These are phyloP conservation scores for Pythium periplocum DNA, from an alignment of 352 stramenopile genomes.

Conservation along the genomic window DNA sequence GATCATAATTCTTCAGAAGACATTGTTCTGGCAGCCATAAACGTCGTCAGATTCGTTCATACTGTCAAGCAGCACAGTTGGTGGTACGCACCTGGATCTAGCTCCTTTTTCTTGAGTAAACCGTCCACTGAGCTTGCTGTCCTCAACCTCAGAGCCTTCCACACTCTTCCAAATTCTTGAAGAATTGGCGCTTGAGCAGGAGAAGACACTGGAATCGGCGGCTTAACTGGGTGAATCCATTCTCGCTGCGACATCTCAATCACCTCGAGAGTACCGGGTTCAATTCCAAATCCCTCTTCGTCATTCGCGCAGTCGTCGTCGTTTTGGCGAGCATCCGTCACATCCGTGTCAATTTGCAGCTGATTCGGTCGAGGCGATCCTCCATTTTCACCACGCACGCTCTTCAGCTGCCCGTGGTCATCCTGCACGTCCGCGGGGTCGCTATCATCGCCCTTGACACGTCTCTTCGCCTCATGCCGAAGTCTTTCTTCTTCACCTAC, in stretches of 20 bases:
- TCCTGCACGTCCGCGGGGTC: no score
- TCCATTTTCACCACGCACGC: no score
- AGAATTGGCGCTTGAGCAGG: slow-evolving; percentile 10
- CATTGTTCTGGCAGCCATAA: slow-evolving; percentile 18
- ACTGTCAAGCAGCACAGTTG: no score
- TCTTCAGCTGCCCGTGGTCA: no score
- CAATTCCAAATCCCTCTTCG: slow-evolving; percentile 13
- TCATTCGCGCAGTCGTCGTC: not conserved
- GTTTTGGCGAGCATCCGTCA: no score
- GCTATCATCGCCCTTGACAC: no score
- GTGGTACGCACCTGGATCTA: slow-evolving; percentile 1
- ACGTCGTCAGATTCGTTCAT: not conserved
- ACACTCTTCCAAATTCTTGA: slow-evolving; percentile 12
- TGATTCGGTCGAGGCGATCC: not conserved
- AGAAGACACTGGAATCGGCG: not conserved
- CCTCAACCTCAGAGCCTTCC: slow-evolving; percentile 13
- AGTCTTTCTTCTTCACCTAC: no score
- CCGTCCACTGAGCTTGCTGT: slow-evolving; percentile 6
- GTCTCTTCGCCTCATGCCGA: no score
- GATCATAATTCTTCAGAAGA: slow-evolving; percentile 65
- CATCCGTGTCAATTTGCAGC: not conserved
- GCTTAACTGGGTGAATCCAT: slow-evolving; percentile 7
- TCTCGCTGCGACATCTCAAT: slow-evolving; percentile 1
- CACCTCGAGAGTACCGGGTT: slow-evolving; percentile 11
- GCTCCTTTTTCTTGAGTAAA: slow-evolving; percentile 12